A percentile compares a stretch with the other conserved stretches of the same genome.
These are phyloP conservation scores for Ascoidea asiatica DNA, from an alignment of 805 yeast species.

Conservation along the genomic window DNA sequence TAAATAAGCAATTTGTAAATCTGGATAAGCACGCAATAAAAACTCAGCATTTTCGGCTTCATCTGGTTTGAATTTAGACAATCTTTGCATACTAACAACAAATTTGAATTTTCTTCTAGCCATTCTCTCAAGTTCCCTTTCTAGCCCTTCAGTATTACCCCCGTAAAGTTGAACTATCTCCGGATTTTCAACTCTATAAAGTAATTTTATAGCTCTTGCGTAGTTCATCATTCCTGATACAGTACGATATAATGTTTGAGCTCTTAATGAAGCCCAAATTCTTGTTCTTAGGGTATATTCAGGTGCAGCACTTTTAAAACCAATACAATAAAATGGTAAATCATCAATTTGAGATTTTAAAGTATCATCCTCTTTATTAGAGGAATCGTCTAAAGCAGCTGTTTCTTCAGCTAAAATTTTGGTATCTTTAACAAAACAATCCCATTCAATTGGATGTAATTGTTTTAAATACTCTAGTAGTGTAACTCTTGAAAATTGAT, in stretches of 20 bases:
- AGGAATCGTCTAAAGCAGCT: conserved; percentile 49
- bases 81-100: conserved; percentile 78
- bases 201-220: conserved; percentile 52
- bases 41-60: conserved; percentile 74
- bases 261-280: conserved; percentile 76
- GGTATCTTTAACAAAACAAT: conserved; percentile 91
- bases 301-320: conserved; percentile 55
- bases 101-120: conserved; percentile 75
- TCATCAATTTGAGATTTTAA: conserved; percentile 30
- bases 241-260: conserved; percentile 76
- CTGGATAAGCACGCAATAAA: conserved; percentile 73
- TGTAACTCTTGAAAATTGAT: conserved; percentile 88
- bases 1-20: conserved; percentile 79
- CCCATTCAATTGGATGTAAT: conserved; percentile 96
- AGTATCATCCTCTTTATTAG: conserved; percentile 28
- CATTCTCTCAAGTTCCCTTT: conserved; percentile 86
- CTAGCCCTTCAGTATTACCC: conserved; percentile 92
- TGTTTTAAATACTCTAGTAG: conserved; percentile 88
- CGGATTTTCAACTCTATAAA: conserved; percentile 55
- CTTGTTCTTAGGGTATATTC: conserved; percentile 59
- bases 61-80: conserved; percentile 55
- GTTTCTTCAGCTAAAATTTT: conserved; percentile 91
- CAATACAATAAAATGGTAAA: conserved; percentile 57
- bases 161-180: conserved; percentile 44
- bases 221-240: conserved; percentile 78